Evolutionary conservation across 2,329 filamentous ascomycete genomes (phyloP), one percentile per base, ranked within the genome.

Genomic region (Drechslerella coelobrocha): DNA sequence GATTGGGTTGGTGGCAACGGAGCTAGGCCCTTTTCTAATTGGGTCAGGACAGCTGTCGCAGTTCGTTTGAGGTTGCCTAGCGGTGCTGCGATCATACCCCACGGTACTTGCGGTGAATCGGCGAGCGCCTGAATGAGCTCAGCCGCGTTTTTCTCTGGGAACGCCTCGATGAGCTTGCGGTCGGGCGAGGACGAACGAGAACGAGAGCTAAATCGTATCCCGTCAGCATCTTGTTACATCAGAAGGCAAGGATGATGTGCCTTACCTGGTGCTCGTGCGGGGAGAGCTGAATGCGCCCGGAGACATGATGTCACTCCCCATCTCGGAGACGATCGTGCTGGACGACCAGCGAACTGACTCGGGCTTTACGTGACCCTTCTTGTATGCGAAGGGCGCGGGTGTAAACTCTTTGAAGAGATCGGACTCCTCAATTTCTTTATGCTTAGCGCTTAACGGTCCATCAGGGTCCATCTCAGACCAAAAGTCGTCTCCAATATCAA

Each of bases 11-110:
- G 19, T 2, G 65, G 57, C 52, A 78, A 76, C 31, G 86, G 82
- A 1, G 84, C 86, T 12, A 92, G 81, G 74, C 85, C 90, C 78
- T 87, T 90, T 81, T 97, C 93, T 90, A 91, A 96, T 77, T 96
- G 92, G 73, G 88, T 89, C 86, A 97, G 91, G 63, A 96, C 83
- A 72, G 89, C 89, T 34, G 88, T 89, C n/a, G 92, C 90, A 0
- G 90, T 93, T 37, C 87, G 85, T 77, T 91, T 90, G 74, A 97
- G 81, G 75, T 91, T 92, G 74, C 86, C 87, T 14, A 71, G 51
- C 12, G 65, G 65, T 24, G 65, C 65, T 0, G 92, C 89, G 26
- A 75, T 77, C 39, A 7, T 86, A 85, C 43, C 92, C 80, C 73
- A 88, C 87, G 77, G 87, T 88, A 61, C 95, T 83, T 51, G 88